phyloP scores from a whole-genome alignment of 176 grass and related monocot species.

The Olyra latifolia region DNA sequence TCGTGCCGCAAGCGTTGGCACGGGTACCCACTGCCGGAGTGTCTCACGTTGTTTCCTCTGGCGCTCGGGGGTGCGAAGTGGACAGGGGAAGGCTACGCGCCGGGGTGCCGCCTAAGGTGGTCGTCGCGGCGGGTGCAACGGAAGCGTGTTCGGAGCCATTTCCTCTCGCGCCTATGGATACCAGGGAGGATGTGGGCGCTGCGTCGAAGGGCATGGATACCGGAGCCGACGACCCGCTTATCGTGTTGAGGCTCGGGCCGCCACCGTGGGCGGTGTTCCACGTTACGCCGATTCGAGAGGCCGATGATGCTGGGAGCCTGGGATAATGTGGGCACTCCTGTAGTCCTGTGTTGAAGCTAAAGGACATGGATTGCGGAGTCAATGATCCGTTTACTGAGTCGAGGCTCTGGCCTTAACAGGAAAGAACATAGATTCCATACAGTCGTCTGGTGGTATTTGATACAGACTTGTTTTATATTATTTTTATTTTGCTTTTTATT shows the following conservation, averaged over 20 bases:
- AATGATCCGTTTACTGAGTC: too few species aligned
- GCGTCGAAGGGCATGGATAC: conserved; percentile 8
- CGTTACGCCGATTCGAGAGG: conserved; percentile 14
- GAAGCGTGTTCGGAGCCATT: neutral
- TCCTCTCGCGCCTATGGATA: neutral
- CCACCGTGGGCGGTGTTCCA: neutral
- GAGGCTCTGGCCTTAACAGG: too few species aligned
- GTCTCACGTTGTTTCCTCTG: conserved; percentile 18
- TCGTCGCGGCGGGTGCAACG: neutral
- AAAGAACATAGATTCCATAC: too few species aligned
- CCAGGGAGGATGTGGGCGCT: neutral
- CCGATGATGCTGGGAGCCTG: too few species aligned
- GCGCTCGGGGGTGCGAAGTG: neutral
- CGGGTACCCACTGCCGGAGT: too few species aligned
- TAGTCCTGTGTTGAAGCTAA: too few species aligned
- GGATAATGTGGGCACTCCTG: too few species aligned
- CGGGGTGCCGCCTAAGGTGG: neutral
- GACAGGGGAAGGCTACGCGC: neutral
- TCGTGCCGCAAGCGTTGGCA: conserved; percentile 73
- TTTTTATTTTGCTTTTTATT: too few species aligned
- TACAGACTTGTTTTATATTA: too few species aligned
- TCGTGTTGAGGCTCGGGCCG: conserved; percentile 24
- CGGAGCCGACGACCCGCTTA: neutral
- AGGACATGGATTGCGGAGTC: too few species aligned
- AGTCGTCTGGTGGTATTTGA: too few species aligned